A percentile compares a stretch with the other conserved stretches of the same genome.
phyloP scores from a whole-genome alignment of 176 grass and related monocot genomes.

The Miscanthus lutarioriparius region DNA sequence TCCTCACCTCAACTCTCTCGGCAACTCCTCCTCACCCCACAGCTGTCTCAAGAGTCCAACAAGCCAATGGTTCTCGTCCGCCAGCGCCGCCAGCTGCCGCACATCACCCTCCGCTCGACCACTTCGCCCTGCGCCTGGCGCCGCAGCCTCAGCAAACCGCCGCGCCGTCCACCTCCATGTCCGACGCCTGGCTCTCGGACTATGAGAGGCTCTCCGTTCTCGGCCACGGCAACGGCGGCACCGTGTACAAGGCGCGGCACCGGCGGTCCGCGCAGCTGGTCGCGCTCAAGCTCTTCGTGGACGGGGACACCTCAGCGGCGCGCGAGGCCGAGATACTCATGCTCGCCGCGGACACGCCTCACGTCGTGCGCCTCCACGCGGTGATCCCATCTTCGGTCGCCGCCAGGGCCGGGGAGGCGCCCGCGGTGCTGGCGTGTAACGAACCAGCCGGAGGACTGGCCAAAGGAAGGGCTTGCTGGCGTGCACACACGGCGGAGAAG shows the following conservation, averaged over 20 bases:
- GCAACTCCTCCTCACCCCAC: neutral
- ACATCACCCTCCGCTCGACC: constrained; percentile 61
- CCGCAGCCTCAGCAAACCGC: constrained; percentile 16
- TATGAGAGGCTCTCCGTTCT: constrained; percentile 74
- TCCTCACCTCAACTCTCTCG: too few species aligned
- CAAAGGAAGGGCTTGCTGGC: too few species aligned
- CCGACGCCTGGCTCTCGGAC: constrained; percentile 55
- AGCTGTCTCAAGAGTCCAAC: neutral
- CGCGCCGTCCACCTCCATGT: neutral
- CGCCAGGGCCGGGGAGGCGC: too few species aligned
- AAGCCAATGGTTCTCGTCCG: constrained; percentile 62
- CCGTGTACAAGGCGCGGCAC: constrained; percentile 74
- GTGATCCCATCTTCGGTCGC: constrained; percentile 46
- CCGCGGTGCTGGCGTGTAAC: too few species aligned
- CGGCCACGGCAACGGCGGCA: constrained; percentile 87
- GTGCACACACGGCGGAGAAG: too few species aligned
- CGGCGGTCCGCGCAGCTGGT: constrained; percentile 41
- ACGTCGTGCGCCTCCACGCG: constrained; percentile 65
- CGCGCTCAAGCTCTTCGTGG: constrained; percentile 57
- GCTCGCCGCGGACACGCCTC: constrained; percentile 51
- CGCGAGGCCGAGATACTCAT: constrained; percentile 75
- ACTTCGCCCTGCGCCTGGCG: constrained; percentile 34
- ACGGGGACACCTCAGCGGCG: constrained; percentile 40
- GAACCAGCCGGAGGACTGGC: too few species aligned
- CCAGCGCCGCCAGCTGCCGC: constrained; percentile 64